phyloP scores from a whole-genome alignment of 495 filamentous ascomycete genomes.

The Penicillium coffeae region DNA sequence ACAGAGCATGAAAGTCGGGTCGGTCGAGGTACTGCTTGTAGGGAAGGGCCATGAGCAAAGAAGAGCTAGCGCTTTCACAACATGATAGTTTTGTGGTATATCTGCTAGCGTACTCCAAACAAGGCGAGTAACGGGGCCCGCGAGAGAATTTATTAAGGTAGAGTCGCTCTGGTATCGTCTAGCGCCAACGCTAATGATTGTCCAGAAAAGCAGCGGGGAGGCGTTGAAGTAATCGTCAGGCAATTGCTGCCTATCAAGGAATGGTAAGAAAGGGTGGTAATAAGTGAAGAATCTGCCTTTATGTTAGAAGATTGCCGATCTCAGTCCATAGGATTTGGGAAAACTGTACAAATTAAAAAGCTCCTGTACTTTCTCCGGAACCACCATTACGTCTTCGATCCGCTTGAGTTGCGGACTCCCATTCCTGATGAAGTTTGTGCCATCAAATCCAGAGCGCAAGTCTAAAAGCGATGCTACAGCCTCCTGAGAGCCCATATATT shows the following conservation, averaged over 20 bases:
- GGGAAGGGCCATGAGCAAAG: constrained; percentile 91
- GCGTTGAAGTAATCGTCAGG: constrained; percentile 73
- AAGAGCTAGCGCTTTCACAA: constrained; percentile 87
- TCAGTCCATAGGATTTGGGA: neutral
- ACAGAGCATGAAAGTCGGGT: constrained; percentile 86
- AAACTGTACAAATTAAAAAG: constrained; percentile 67
- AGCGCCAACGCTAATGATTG: constrained; percentile 76
- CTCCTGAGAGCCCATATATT: constrained; percentile 78
- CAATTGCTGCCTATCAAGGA: constrained; percentile 65
- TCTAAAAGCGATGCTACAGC: constrained; percentile 80
- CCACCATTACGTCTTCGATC: constrained; percentile 71
- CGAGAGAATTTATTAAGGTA: constrained; percentile 62
- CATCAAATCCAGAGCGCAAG: constrained; percentile 56
- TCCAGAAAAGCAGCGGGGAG: constrained; percentile 80
- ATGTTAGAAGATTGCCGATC: constrained; percentile 10
- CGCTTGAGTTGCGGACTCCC: constrained; percentile 43
- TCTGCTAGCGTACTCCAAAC: constrained; percentile 81
- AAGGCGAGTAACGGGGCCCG: constrained; percentile 67
- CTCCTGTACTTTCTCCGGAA: constrained; percentile 65
- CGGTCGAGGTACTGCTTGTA: constrained; percentile 76
- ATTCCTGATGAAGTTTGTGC: constrained; percentile 42
- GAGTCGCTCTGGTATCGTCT: constrained; percentile 67
- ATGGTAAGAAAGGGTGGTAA: constrained; percentile 83
- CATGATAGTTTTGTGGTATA: constrained; percentile 78
- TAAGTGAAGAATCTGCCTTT: constrained; percentile 60